Base-by-base conservation (phyloP, 257 asterid genomes). In the Nicotiana obtusifolia region DNA sequence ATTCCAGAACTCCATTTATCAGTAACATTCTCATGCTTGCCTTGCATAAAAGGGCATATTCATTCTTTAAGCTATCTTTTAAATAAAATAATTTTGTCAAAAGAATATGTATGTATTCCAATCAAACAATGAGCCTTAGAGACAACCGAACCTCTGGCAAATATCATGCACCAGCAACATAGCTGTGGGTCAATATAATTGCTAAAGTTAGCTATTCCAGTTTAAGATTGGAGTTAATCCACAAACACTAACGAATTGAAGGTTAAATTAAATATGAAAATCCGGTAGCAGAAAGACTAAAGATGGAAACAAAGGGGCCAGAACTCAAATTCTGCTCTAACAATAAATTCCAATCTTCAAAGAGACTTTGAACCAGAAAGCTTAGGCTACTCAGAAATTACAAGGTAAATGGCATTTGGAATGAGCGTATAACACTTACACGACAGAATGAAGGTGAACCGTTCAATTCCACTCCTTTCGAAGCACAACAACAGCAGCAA, bases 401-500 rank as follows among this genome's bases (percentile, higher is more conserved):
- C 54, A 15, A 75, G 60, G 62, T 77, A 78, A 73, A 78, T 54
- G 26, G 83, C 67, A 83, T 78, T 57, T 64, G 73, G 80, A 49
- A 30, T 17, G 82, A 69, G 56, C 67, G 81, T 68, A 85, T 30
- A 56, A 31, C 62, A 89, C 97, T 89, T 85, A 93, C 97, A 64
- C 84, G 94, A 86, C 88, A 86, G 75, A 85, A 86, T n/a, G 92
- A 87, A 14, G 90, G 85, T 9, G 94, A 82, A 76, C 88, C 83
- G 78, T 82, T 85, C 81, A 73, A 82, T 73, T 88, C 92, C 73
- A 75, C 84, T 67, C 75, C 61, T 75, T 80, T 88, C 68, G 90
- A 84, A 26, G 94, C 91, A 86, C 93, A 92, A 88, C 97, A 93
- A 76, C 95, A 92, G 75, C 94, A 90, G 81, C 97, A 93, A 86